These are phyloP conservation scores for Cardiosporidium cionae DNA, from an alignment of 169 alveolate species.

Conservation along the genomic window DNA sequence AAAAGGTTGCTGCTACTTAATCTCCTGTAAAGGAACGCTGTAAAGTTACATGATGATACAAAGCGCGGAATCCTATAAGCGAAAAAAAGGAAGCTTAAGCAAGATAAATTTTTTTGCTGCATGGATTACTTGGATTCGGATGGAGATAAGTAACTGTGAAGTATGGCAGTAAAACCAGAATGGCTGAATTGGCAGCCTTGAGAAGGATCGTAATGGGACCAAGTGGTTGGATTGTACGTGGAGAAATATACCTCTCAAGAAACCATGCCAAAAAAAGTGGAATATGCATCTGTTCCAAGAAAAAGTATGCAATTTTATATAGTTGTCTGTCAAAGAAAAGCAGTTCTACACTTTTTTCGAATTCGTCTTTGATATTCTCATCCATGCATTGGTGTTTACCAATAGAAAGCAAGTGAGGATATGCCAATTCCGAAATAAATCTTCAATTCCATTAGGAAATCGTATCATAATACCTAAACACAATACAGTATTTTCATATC, in stretches of 20 bases:
- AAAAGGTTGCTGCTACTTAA: too few species aligned
- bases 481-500: too few species aligned
- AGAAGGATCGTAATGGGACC: slow-evolving; percentile 53
- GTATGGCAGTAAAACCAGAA: slow-evolving; percentile 63
- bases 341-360: slow-evolving; percentile 40
- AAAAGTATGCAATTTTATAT: too few species aligned
- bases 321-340: slow-evolving; percentile 25
- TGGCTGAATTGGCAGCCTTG: slow-evolving; percentile 51
- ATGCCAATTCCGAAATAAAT: slow-evolving; percentile 39
- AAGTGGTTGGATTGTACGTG: slow-evolving; percentile 40
- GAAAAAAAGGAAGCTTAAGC: too few species aligned
- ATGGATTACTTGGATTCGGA: slow-evolving; percentile 59
- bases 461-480: slow-evolving; percentile 45
- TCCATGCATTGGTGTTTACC: slow-evolving; percentile 10
- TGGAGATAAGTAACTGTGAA: slow-evolving; percentile 55
- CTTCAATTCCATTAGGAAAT: slow-evolving; percentile 45
- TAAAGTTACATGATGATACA: too few species aligned
- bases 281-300: slow-evolving; percentile 41
- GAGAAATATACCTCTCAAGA: slow-evolving; percentile 60
- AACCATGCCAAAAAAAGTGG: slow-evolving; percentile 56
- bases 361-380: slow-evolving; percentile 14
- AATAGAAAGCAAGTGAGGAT: slow-evolving; percentile 33
- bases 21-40: too few species aligned
- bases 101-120: too few species aligned
- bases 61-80: too few species aligned